Conservation (phyloP, 1,284 basidiomycete genomes). For the Melampsora allii-populina region DNA sequence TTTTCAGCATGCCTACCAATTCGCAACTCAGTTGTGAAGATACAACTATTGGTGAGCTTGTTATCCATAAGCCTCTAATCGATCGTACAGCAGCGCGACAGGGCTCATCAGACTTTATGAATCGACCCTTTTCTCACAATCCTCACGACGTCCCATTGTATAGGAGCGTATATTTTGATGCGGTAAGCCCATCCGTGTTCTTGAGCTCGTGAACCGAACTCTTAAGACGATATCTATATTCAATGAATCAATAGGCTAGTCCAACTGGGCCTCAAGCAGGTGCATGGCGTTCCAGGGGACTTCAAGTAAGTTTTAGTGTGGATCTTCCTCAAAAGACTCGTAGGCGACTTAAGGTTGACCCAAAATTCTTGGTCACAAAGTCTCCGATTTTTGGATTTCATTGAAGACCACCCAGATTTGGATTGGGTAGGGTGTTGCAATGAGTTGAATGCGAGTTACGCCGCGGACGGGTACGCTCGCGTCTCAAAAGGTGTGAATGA, state of each 20-base stretch:
- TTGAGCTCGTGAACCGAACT: no score
- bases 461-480: constrained; percentile 84
- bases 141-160: no score
- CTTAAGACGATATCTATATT: no score
- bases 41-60: no score
- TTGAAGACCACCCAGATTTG: constrained; percentile 74
- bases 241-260: constrained; percentile 48
- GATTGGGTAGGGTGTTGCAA: constrained; percentile 77
- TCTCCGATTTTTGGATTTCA: constrained; percentile 61
- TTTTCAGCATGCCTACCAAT: no score
- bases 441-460: constrained; percentile 65
- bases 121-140: no score
- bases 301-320: constrained; percentile 68
- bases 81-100: no score
- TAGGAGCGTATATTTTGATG: no score
- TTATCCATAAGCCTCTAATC: no score
- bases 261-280: constrained; percentile 56
- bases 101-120: no score
- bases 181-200: no score
- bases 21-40: no score
- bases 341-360: neutral
- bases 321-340: constrained; percentile 7
- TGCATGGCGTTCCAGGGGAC: constrained; percentile 89
- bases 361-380: neutral
- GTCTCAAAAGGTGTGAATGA: constrained; percentile 53